Percentiles rank a stretch among this genome's conserved stretches.
phyloP scores from a whole-genome alignment of 208 protist species.

The Acanthamoeba healyi region DNA sequence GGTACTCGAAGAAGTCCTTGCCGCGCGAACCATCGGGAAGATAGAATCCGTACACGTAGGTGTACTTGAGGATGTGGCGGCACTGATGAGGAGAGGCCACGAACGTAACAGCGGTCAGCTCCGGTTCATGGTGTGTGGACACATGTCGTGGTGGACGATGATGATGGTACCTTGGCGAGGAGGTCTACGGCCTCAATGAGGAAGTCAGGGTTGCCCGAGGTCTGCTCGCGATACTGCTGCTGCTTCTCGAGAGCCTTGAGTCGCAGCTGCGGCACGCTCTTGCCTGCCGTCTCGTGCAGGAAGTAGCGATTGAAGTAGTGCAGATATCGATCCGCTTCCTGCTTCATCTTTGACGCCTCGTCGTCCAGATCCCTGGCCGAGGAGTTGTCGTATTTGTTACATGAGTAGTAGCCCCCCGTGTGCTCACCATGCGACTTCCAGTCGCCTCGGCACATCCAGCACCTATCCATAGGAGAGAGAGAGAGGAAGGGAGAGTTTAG shows the following conservation, averaged over 20 bases:
- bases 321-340: slow-evolving; percentile 80
- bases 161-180: slow-evolving; percentile 38
- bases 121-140: neutral
- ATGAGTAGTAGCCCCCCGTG: slow-evolving; percentile 86
- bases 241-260: slow-evolving; percentile 66
- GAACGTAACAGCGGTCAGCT: neutral
- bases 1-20: slow-evolving; percentile 72
- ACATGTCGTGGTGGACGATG: neutral
- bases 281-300: slow-evolving; percentile 71
- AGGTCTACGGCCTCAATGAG: slow-evolving; percentile 79
- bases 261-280: slow-evolving; percentile 27
- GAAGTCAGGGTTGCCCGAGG: slow-evolving; percentile 79
- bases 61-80: slow-evolving; percentile 85
- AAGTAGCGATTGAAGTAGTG: slow-evolving; percentile 86
- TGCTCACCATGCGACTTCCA: slow-evolving; percentile 86
- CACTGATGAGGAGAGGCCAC: no score
- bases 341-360: slow-evolving; percentile 54
- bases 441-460: slow-evolving; percentile 86
- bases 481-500: neutral
- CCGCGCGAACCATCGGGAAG: slow-evolving; percentile 73
- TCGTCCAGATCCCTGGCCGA: slow-evolving; percentile 80
- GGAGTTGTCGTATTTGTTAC: slow-evolving; percentile 84
- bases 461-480: no score
- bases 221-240: slow-evolving; percentile 67
- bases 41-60: slow-evolving; percentile 86